Evolutionary conservation across 163 green algal genomes (phyloP), one percentile per base, ranked within the genome.

Genomic region (Prototheca cutis): DNA sequence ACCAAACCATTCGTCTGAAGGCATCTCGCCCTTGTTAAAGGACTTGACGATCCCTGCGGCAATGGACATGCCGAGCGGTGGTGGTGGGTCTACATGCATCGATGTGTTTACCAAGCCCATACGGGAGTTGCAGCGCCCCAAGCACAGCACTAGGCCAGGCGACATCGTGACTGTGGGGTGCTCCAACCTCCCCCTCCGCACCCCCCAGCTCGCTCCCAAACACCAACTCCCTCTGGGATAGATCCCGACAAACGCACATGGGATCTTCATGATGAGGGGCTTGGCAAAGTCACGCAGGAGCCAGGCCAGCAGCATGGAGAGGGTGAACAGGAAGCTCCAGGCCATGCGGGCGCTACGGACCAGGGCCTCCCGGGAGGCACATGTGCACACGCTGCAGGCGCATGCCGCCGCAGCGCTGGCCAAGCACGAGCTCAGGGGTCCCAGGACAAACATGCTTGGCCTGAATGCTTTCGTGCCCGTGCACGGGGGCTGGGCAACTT

Each of bases 261-360:
- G 90, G 32, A 98, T 88, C 58, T 93, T 89, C 68, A 92, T 75
- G 5, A 96, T 72, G 17, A 97, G 53, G 0, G 85, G 85, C 48
- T 91, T 81, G 2, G 85, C 88, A 65, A 94, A 97, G 78, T 99
- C 91, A 8, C 92, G 74, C 48, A 97, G 48, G 1, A 83, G 32
- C 93, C 93, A 99, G 0, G 90, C 75, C 3, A 84, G 45, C 2
- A 97, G 34, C 71, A 98, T 90, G 3, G 79, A 83, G 10, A 95
- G 59, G n/a, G 86, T 82, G 67, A 99, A 99, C 6, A 98, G 73
- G 5, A 86, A 65, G 36, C 72, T 86, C 59, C 94, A 97, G 0
- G 84, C 86, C 21, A 89, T 65, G 4, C 89, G 70, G 0, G 88
- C 85, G 21, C 62, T 81, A 18, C 71, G 77, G 27, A 78, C 53